phyloP scores from a whole-genome alignment of 1,139 yeast species.

The Saccharomyces hybrid region DNA sequence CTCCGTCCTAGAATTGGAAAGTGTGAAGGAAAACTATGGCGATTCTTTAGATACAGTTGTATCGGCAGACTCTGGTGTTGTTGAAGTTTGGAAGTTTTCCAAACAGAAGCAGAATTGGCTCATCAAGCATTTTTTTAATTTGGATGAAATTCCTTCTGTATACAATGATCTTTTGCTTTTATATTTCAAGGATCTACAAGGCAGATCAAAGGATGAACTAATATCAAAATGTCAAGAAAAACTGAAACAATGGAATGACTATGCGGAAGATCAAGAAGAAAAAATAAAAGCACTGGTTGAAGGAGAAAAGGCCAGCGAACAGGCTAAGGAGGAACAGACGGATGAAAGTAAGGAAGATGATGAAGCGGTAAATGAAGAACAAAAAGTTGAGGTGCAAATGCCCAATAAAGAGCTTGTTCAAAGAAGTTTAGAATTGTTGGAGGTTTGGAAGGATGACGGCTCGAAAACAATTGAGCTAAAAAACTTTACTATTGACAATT shows the following conservation, averaged over 20 bases:
- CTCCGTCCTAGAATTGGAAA: conserved; percentile 16
- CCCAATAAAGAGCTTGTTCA: conserved; percentile 18
- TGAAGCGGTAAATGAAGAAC: conserved; percentile 11
- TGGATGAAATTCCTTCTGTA: conserved; percentile 50
- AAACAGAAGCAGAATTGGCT: conserved; percentile 95
- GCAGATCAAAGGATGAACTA: conserved; percentile 55
- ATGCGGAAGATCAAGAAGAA: conserved; percentile 25
- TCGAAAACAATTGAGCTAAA: conserved; percentile 7
- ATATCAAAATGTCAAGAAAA: conserved; percentile 37
- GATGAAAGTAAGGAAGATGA: conserved; percentile 8
- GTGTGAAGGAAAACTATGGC: conserved; percentile 20
- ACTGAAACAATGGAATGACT: conserved; percentile 29
- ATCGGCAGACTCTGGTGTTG: conserved; percentile 10
- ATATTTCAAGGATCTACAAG: conserved; percentile 66
- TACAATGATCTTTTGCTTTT: conserved; percentile 38
- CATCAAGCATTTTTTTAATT: conserved; percentile 52
- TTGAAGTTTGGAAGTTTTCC: conserved; percentile 70
- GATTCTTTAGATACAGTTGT: conserved; percentile 2
- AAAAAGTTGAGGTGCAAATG: conserved; percentile 7
- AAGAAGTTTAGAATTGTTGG: conserved; percentile 16
- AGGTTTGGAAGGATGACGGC: conserved; percentile 11
- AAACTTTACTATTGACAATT: conserved; percentile 7
- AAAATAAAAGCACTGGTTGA: conserved; percentile 21
- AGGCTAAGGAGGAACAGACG: conserved; percentile 14
- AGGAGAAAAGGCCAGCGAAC: conserved; percentile 13